Evolutionary conservation across 345 rosid species (phyloP), one percentile per base, ranked within the genome.

Genomic region (Nephelium lappaceum): DNA sequence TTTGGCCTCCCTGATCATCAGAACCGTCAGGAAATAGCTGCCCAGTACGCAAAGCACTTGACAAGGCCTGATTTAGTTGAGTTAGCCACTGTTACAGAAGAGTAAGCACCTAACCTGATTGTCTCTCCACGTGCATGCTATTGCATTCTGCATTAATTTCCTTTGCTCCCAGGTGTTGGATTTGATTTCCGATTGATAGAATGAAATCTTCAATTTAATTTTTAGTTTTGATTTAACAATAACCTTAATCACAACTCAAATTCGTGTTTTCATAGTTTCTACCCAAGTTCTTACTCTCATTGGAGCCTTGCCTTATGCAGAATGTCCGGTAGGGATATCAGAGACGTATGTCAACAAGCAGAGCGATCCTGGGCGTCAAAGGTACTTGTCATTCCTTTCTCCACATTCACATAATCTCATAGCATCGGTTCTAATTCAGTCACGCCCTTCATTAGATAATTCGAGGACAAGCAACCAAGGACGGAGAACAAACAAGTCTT

Each of bases 281-380:
- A 36, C 24, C 60, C 57, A 12, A 66, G 31, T 27, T 68, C 31
- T 23, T 0, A 19, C 24, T 57, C 42, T 64, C 31, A 61, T 61
- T 51, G 23, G 73, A 19, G 47, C 51, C 73, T 76, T 45, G 55
- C 76, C 55, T 16, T 51, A 36, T 69, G 68, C 89, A 96, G 95
- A 77, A 91, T 96, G 97, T 94, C 98, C 31, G 97, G 97, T 71
- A 89, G 99, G 82, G 98, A 93, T 82, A 93, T 93, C 2, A 79
- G 93, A 78, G 98, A 94, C 77, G 89, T 86, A 61, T 94, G 98
- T 79, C 97, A 94, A 86, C 97, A 91, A 83, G 98, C 98, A 45
- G 99, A 96, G 87, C 85, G 99, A 19, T 80, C 87, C 31, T 92
- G 99, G 98, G 99, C 98, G 65, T 94, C 98, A 24, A 94, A 93